A percentile compares a stretch with the other conserved stretches of the same genome.
phyloP scores from a whole-genome alignment of 2,329 filamentous ascomycete species.

The Colletotrichum tofieldiae region DNA sequence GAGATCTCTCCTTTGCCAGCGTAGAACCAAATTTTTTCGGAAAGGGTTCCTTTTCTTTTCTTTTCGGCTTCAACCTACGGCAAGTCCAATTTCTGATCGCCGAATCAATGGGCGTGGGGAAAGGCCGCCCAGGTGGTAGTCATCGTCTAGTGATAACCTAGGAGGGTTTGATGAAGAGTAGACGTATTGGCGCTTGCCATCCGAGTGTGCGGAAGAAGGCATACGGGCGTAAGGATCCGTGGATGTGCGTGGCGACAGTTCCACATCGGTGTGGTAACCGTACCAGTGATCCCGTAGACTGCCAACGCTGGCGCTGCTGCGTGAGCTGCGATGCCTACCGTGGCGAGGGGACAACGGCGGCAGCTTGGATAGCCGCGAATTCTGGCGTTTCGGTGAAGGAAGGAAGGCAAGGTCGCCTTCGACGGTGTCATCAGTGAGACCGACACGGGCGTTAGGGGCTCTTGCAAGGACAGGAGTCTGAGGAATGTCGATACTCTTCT shows the following conservation, averaged over 20 bases:
- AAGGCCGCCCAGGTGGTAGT: slow-evolving; percentile 60
- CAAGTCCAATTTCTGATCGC: slow-evolving; percentile 66
- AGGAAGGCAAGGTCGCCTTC: slow-evolving; percentile 75
- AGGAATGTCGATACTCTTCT: slow-evolving; percentile 63
- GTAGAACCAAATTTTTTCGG: not conserved
- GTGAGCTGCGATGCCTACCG: slow-evolving; percentile 60
- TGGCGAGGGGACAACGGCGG: slow-evolving; percentile 56
- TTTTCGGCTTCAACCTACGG: slow-evolving; percentile 64
- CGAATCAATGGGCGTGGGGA: slow-evolving; percentile 65
- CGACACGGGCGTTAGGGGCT: slow-evolving; percentile 74
- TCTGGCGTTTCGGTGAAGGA: slow-evolving; percentile 65
- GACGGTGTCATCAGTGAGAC: slow-evolving; percentile 73
- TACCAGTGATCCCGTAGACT: slow-evolving; percentile 61
- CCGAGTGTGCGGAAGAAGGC: slow-evolving; percentile 43
- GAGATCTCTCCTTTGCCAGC: slow-evolving; percentile 5
- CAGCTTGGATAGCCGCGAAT: slow-evolving; percentile 68
- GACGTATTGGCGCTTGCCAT: slow-evolving; percentile 55
- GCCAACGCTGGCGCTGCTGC: slow-evolving; percentile 62
- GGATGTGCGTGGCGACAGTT: slow-evolving; percentile 55
- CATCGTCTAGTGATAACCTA: slow-evolving; percentile 63
- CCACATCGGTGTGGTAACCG: slow-evolving; percentile 54
- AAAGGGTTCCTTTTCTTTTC: not conserved
- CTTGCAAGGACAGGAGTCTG: slow-evolving; percentile 68
- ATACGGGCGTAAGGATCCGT: slow-evolving; percentile 48
- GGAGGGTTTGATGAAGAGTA: slow-evolving; percentile 62